Evolutionary conservation across 768 basidiomycete genomes (phyloP).

Genomic region (Hericium alpestre): DNA sequence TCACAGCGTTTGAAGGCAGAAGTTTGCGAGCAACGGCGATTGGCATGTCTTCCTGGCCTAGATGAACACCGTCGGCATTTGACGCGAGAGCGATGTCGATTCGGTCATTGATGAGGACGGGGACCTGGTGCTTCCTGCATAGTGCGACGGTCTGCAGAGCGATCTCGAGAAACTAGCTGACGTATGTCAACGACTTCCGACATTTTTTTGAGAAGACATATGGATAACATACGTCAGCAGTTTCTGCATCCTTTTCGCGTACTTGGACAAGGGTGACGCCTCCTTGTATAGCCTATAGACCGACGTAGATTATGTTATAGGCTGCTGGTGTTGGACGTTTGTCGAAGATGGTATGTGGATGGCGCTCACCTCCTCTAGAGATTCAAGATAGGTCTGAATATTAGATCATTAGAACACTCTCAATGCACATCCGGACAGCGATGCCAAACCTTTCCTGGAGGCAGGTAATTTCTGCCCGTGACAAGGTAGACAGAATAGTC

Average conservation of each 20-base stretch:
- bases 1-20: constrained; percentile 57
- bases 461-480: constrained; percentile 70
- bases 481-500: constrained; percentile 81
- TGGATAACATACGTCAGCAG: constrained; percentile 51
- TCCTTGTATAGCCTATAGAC: constrained; percentile 58
- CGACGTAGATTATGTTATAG: not conserved
- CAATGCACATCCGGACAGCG: not conserved
- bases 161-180: constrained; percentile 60
- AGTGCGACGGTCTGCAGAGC: constrained; percentile 59
- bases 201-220: not conserved
- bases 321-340: not conserved
- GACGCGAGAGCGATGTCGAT: constrained; percentile 80
- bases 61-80: constrained; percentile 69
- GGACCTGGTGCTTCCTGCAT: constrained; percentile 68
- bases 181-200: not conserved
- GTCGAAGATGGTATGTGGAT: not conserved
- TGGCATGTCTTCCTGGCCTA: constrained; percentile 85
- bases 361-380: constrained; percentile 6
- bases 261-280: constrained; percentile 88
- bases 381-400: constrained; percentile 2
- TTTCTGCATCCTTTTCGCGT: constrained; percentile 77
- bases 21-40: constrained; percentile 52
- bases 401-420: not conserved
- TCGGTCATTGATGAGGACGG: constrained; percentile 80
- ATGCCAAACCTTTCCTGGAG: constrained; percentile 55